These are phyloP conservation scores for Lactarius hatsudake DNA, from an alignment of 768 basidiomycete genomes.

Conservation along the genomic window DNA sequence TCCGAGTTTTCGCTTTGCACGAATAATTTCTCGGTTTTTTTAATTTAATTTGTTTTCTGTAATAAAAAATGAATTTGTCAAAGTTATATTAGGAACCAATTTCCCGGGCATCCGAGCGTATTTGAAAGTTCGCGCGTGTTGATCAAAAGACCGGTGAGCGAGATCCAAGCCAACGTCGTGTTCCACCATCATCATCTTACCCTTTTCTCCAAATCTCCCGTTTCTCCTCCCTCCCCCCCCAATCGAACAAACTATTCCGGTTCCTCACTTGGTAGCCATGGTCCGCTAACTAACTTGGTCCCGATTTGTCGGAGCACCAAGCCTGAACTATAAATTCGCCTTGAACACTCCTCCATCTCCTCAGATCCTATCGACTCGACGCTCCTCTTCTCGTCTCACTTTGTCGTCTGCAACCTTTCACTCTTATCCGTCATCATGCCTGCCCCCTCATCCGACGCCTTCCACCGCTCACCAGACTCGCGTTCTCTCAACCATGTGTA, in stretches of 20 bases:
- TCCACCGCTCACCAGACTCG: constrained; percentile 20
- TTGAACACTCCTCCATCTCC: neutral
- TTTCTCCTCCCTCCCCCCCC: neutral
- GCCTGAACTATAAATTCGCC: constrained; percentile 23
- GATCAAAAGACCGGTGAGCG: constrained; percentile 22
- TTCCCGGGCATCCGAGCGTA: constrained; percentile 4
- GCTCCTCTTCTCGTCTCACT: neutral
- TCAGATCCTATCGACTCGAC: neutral
- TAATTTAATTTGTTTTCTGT: neutral
- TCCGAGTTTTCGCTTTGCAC: neutral
- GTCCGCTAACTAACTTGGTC: constrained; percentile 10
- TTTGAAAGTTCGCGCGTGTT: constrained; percentile 15
- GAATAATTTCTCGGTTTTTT: neutral
- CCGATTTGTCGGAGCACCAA: constrained; percentile 28
- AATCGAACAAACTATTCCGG: constrained; percentile 10
- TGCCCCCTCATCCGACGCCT: constrained; percentile 25
- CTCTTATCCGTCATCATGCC: constrained; percentile 21
- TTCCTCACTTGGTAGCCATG: constrained; percentile 14
- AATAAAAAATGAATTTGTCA: neutral
- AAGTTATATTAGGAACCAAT: neutral
- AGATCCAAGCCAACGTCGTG: constrained; percentile 7
- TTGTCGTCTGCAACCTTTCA: neutral
- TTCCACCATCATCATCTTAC: constrained; percentile 7
- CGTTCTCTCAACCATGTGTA: constrained; percentile 29
- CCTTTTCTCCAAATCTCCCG: neutral